These are phyloP conservation scores for Nothomitra cinnamomea DNA, from an alignment of 2,329 filamentous ascomycete species.

Conservation along the genomic window DNA sequence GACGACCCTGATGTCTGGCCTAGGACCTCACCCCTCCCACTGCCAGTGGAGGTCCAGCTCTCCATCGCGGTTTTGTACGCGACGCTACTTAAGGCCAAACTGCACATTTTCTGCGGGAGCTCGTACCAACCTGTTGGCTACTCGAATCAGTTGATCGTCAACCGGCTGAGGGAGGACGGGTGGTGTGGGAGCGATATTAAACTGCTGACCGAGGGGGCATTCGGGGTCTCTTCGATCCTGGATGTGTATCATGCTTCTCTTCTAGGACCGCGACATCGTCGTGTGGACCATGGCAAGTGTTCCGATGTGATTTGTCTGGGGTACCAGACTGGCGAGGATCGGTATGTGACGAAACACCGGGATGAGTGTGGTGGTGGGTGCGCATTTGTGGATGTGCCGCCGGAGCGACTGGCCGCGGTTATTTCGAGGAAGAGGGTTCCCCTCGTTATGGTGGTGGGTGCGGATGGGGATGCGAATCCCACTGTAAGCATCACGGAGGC, in stretches of 20 bases:
- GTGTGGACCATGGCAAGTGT: background rate
- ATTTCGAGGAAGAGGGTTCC: background rate
- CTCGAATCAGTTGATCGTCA: background rate
- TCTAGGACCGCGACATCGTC: background rate
- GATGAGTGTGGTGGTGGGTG: background rate
- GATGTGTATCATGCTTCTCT: background rate
- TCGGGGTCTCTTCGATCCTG: background rate
- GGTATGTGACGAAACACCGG: background rate
- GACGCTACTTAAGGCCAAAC: background rate
- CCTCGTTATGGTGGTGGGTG: background rate
- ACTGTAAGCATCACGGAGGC: background rate
- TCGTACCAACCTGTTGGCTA: background rate
- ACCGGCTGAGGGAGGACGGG: background rate
- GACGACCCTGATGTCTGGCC: background rate
- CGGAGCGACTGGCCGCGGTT: background rate
- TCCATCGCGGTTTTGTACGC: background rate
- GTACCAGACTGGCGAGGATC: background rate
- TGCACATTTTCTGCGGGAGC: background rate
- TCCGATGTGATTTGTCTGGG: background rate
- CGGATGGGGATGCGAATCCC: background rate
- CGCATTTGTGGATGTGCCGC: background rate
- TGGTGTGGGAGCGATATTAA: background rate
- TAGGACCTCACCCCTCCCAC: background rate
- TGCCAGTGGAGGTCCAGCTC: background rate
- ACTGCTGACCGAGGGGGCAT: background rate